Evolutionary conservation across 768 basidiomycete species (phyloP).

Genomic region (Pleurotus ostreatus): DNA sequence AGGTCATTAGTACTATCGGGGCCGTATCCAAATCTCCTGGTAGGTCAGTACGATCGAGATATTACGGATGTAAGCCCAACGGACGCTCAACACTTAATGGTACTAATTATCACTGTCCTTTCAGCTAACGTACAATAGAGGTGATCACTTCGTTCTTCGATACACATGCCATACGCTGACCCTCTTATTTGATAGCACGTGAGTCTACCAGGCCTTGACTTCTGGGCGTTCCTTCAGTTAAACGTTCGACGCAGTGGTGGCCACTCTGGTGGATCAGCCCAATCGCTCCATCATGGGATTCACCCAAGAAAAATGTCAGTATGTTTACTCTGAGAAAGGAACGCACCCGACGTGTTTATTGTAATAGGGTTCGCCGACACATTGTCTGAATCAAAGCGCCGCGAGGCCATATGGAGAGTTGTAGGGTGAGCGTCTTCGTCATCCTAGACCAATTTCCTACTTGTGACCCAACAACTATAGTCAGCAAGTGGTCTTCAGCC

Average conservation of each 20-base stretch:
- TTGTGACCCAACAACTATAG: not conserved
- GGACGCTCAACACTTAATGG: no score
- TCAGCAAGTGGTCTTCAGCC: conserved; percentile 55
- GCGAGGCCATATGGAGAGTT: conserved; percentile 52
- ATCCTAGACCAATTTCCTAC: not conserved
- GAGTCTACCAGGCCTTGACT: no score
- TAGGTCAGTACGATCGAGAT: conserved; percentile 50
- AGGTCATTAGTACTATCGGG: not conserved
- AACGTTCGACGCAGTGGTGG: conserved; percentile 20
- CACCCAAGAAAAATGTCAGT: conserved; percentile 47
- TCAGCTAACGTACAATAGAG: no score
- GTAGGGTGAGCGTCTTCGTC: conserved; percentile 19
- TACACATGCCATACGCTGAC: not conserved
- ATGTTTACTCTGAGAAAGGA: not conserved
- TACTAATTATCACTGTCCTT: no score
- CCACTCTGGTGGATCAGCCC: conserved; percentile 28
- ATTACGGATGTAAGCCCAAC: conserved; percentile 43
- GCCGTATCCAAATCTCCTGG: not conserved
- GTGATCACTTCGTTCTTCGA: no score
- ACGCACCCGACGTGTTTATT: not conserved
- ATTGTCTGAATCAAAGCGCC: conserved; percentile 37
- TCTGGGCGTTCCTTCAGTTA: conserved; percentile 2
- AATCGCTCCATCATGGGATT: conserved; percentile 53
- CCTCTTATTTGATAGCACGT: not conserved
- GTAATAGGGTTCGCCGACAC: conserved; percentile 43